Base-by-base conservation (phyloP, 1,284 basidiomycete species). In the Bjerkandera adusta region DNA sequence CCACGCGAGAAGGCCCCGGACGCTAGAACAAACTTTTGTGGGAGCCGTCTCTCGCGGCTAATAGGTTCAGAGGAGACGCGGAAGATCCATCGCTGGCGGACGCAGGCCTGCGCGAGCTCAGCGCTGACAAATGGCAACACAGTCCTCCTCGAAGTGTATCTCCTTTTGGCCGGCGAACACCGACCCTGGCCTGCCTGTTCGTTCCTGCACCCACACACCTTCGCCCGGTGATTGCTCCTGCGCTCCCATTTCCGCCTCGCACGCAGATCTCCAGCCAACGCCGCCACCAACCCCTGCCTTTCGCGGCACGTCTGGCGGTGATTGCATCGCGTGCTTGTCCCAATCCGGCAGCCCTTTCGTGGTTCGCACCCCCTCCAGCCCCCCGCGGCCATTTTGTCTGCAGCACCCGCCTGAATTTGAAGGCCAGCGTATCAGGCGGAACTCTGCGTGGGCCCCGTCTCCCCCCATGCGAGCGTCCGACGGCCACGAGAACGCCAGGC, bases 31-130 rank as follows among this genome's bases (percentile, higher is more conserved):
- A 49, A 48, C 35, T 36, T 42, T 47, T 44, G 41, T 44, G 38
- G 48, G 43, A 53, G 61, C 61, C 51, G 59, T 60, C 60, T 59
- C 54, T 58, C 60, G 60, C 58, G 58, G 57, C 53, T 56, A 56
- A 54, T 49, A 38, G 55, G 56, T 37, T 54, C 43, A 49, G 51
- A 33, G 35, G 42, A 61, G 61, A 54, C 56, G 61, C 61, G 48
- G 55, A 57, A 32, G 57, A 59, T 61, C 54, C 60, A 63, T 63
- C 61, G 61, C n/a, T n/a, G n/a, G n/a, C n/a, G n/a, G n/a, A n/a
- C n/a, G n/a, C n/a, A n/a, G n/a, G n/a, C n/a, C n/a, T n/a, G n/a
- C 54, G 56, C 57, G 63, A 57, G 59, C 60, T 56, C 52, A 49
- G 48, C 49, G 50, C 43, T 61, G 60, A 62, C 61, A 60, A 62